These are phyloP conservation scores for Trametes cubensis DNA, from an alignment of 768 basidiomycete species.

Conservation along the genomic window DNA sequence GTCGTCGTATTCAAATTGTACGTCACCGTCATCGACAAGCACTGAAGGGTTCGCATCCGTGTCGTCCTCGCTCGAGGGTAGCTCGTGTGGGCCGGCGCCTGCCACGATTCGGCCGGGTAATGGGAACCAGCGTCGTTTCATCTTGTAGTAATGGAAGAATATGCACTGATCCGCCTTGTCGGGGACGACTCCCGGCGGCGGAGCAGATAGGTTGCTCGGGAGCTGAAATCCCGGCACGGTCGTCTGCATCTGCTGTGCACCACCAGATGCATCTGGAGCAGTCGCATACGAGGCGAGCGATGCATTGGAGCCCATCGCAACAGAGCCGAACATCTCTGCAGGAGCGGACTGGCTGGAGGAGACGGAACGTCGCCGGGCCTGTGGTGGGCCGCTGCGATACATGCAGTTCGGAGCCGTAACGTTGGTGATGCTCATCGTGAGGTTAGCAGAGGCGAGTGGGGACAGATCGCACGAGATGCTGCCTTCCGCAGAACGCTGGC, in stretches of 20 bases:
- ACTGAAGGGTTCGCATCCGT: not conserved
- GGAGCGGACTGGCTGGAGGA: not conserved
- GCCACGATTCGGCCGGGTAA: conserved; percentile 1
- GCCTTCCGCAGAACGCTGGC: not conserved
- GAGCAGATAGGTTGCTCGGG: not conserved
- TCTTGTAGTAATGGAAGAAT: conserved; percentile 25
- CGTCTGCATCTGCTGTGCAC: not conserved
- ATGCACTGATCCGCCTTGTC: conserved; percentile 21
- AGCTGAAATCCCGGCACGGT: not conserved
- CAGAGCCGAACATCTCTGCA: not conserved
- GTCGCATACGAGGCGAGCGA: not conserved
- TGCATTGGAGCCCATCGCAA: not conserved
- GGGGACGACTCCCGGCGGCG: not conserved
- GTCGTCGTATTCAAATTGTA: not conserved
- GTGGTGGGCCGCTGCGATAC: conserved; percentile 2
- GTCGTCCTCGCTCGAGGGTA: not conserved
- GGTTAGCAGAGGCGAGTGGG: not conserved
- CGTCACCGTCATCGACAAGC: not conserved
- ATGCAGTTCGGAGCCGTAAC: not conserved
- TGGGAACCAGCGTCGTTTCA: conserved; percentile 7
- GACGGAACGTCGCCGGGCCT: not conserved
- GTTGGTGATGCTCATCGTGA: conserved; percentile 9
- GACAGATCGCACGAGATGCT: conserved; percentile 10
- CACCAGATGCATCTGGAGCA: not conserved
- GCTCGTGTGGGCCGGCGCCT: conserved; percentile 17